phyloP scores from a whole-genome alignment of 139 green algal species.

The Dunaliella primolecta region DNA sequence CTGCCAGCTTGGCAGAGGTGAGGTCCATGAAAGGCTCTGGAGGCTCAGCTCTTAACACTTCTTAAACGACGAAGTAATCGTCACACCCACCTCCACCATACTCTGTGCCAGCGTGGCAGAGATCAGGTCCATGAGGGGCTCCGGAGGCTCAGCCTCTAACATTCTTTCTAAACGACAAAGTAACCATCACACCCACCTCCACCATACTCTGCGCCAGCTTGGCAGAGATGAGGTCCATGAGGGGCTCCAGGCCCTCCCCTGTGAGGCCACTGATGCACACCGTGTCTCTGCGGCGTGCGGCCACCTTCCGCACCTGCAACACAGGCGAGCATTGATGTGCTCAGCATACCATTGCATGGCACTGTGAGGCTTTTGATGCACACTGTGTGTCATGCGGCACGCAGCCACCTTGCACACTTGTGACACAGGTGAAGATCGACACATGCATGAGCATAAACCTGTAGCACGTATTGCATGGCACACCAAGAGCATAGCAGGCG shows the following conservation, averaged over 20 bases:
- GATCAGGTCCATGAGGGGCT: constrained; percentile 60
- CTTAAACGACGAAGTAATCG: too few relatives aligned
- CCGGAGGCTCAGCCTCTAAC: constrained; percentile 60
- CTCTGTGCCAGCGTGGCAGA: constrained; percentile 40
- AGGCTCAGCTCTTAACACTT: too few relatives aligned
- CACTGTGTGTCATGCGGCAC: too few relatives aligned
- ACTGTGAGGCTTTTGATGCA: too few relatives aligned
- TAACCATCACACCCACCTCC: constrained; percentile 35
- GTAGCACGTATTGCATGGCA: too few relatives aligned
- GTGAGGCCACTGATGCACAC: constrained; percentile 60
- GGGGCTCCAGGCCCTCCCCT: constrained; percentile 69
- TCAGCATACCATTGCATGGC: too few relatives aligned
- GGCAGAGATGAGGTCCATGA: constrained; percentile 59
- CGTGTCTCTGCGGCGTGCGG: constrained; percentile 25
- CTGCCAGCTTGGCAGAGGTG: constrained; percentile 49
- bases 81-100: constrained; percentile 41
- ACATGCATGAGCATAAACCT: too few relatives aligned
- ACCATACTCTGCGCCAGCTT: constrained; percentile 49
- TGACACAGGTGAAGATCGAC: too few relatives aligned
- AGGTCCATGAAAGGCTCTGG: constrained; percentile 58
- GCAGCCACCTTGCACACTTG: too few relatives aligned
- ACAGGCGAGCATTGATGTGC: too few relatives aligned
- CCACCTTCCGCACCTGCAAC: constrained; percentile 34
- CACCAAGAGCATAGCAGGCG: too few relatives aligned
- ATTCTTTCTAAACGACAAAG: too few relatives aligned